Base-by-base conservation (phyloP, 805 yeast species). In the Yarrowia sp. region DNA sequence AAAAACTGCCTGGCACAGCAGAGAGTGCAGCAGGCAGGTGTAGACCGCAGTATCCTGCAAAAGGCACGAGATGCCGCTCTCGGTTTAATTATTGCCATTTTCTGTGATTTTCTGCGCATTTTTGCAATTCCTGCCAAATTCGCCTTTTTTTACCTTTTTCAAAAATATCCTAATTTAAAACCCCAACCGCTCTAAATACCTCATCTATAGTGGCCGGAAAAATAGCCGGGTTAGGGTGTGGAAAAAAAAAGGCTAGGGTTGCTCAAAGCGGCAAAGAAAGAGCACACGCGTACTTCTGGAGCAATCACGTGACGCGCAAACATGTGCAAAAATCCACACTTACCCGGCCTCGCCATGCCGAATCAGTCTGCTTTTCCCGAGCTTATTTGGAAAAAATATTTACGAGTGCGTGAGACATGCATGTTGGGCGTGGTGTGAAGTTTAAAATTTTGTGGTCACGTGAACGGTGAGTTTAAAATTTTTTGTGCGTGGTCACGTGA, bases 291-390 rank as follows among this genome's bases (percentile, higher is more conserved):
- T 24, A 36, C 33, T 52, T 52, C 33, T 19, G 58, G 43, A 19
- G 58, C 58, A 52, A 52, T 38, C 58, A 52, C 58, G 58, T 52
- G 58, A 34, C 44, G 9, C 9, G 3, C 8, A 40, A 36, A 2
- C 4, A 9, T 36, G 44, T 15, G 17, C 44, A n/a, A 40, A 40
- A 40, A 40, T n/a, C n/a, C n/a, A n/a, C n/a, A n/a, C n/a, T n/a
- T n/a, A n/a, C n/a, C n/a, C n/a, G n/a, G n/a, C n/a, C n/a, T n/a
- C n/a, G n/a, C n/a, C n/a, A n/a, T 34, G 38, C 55, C 38, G 55
- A 49, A 49, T 49, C 53, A 30, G 53, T 44, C 34, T 46, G 50
- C 50, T 46, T 46, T 14, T 14, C 30, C 8, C 15, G 30, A 47
- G 52, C 14, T 47, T 47, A 47, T 30, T 47, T 47, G 36, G 9